Conservation (phyloP, 768 basidiomycete species). For the Hemileccinum impolitum region DNA sequence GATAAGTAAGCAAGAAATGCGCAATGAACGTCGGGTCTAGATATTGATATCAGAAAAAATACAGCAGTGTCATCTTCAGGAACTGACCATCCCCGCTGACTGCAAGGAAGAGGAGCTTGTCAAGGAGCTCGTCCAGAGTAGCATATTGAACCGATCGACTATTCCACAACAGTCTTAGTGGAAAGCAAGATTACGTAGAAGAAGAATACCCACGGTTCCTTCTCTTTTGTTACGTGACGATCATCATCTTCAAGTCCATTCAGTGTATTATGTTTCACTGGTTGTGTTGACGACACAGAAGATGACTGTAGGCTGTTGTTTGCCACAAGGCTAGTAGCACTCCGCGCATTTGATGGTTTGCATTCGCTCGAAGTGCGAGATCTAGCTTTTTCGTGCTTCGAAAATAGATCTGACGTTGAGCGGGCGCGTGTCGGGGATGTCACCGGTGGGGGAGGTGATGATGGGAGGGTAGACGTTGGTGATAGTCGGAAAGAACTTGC, state of each 20-base stretch:
- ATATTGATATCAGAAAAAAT: slow-evolving; percentile 11
- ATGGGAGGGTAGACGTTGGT: slow-evolving; percentile 34
- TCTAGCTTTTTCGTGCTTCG: slow-evolving; percentile 40
- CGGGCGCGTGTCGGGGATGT: slow-evolving; percentile 52
- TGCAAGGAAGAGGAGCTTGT: slow-evolving; percentile 77
- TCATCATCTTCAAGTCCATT: slow-evolving; percentile 26
- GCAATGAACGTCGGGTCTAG: slow-evolving; percentile 73
- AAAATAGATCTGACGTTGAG: slow-evolving; percentile 52
- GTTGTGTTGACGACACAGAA: slow-evolving; percentile 10
- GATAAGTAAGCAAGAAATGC: slow-evolving; percentile 81
- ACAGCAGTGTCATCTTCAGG: slow-evolving; percentile 1
- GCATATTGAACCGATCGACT: slow-evolving; percentile 67
- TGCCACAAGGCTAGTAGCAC: slow-evolving; percentile 23
- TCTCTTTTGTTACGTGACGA: slow-evolving; percentile 35
- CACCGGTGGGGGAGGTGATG: slow-evolving; percentile 37
- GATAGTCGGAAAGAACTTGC: slow-evolving; percentile 28
- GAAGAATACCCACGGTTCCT: slow-evolving; percentile 47
- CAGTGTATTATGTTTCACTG: slow-evolving; percentile 9
- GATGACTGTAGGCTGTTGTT: slow-evolving; percentile 20
- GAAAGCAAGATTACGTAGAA: not conserved
- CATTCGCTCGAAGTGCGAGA: slow-evolving; percentile 21
- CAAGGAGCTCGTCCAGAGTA: slow-evolving; percentile 73
- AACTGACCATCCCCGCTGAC: slow-evolving; percentile 78
- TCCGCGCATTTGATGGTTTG: slow-evolving; percentile 31
- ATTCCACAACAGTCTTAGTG: slow-evolving; percentile 12